A percentile compares a stretch with the other conserved stretches of the same genome.
Evolutionary conservation across 2,329 filamentous ascomycete species (phyloP).

Genomic region (Exophiala sideris): DNA sequence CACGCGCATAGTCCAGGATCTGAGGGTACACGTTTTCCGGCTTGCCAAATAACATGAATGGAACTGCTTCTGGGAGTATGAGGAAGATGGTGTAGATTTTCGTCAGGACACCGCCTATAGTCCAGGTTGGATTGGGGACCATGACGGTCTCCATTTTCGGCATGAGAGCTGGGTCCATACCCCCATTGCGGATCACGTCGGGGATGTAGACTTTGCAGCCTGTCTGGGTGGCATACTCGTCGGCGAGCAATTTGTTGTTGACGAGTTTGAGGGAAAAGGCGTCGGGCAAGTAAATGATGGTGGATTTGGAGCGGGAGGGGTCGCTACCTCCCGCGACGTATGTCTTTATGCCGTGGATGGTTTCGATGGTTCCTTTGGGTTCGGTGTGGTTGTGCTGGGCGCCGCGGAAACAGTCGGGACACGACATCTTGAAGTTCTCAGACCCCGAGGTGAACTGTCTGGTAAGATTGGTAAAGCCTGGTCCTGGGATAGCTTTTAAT

Average conservation of each 20-base stretch:
- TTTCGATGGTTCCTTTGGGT: conserved; percentile 45
- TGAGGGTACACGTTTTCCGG: conserved; percentile 30
- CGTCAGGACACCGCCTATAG: conserved; percentile 4
- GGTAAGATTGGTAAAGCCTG: no score
- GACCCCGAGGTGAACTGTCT: no score
- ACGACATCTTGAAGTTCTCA: conserved; percentile 28
- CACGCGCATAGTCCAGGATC: conserved; percentile 35
- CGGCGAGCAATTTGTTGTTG: conserved; percentile 54
- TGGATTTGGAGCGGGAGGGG: conserved; percentile 28
- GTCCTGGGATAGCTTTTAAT: no score
- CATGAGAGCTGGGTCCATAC: conserved; percentile 18
- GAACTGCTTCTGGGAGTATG: conserved; percentile 10
- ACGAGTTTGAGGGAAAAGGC: conserved; percentile 55
- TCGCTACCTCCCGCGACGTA: conserved; percentile 45
- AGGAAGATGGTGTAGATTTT: conserved; percentile 9
- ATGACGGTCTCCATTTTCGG: conserved; percentile 20
- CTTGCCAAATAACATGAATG: conserved; percentile 28
- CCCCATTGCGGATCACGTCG: conserved; percentile 29
- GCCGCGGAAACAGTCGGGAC: conserved; percentile 47
- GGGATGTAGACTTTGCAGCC: conserved; percentile 30
- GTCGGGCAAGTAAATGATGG: conserved; percentile 55
- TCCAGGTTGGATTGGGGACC: conserved; percentile 1
- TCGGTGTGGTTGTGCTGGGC: conserved; percentile 41
- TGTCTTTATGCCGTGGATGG: conserved; percentile 48
- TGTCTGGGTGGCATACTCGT: conserved; percentile 47